phyloP scores from a whole-genome alignment of 306 rosid species.

The Cucurbita moschata region DNA sequence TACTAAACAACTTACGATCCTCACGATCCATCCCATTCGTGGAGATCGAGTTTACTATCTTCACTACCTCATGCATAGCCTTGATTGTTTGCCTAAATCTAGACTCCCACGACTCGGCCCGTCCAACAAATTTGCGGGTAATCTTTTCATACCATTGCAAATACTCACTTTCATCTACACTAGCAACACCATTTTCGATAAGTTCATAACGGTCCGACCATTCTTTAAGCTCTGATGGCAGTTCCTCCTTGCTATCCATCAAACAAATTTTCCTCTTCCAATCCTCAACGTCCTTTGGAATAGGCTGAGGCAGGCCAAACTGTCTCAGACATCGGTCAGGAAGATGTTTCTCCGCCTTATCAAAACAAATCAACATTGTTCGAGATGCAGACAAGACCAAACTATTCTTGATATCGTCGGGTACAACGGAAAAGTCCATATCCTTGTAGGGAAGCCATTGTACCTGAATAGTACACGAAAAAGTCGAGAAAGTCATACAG shows the following conservation, averaged over 20 bases:
- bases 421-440: slow-evolving; percentile 33
- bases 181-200: slow-evolving; percentile 23
- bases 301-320: slow-evolving; percentile 59
- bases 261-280: slow-evolving; percentile 70
- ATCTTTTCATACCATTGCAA: slow-evolving; percentile 52
- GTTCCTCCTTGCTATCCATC: slow-evolving; percentile 44
- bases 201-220: slow-evolving; percentile 42
- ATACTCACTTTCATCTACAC: slow-evolving; percentile 32
- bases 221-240: slow-evolving; percentile 25
- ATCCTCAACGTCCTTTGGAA: slow-evolving; percentile 40
- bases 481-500: slow-evolving; percentile 6
- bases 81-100: slow-evolving; percentile 56
- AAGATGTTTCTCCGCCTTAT: slow-evolving; percentile 63
- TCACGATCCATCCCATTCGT: slow-evolving; percentile 50
- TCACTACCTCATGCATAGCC: slow-evolving; percentile 39
- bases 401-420: slow-evolving; percentile 37
- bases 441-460: slow-evolving; percentile 74
- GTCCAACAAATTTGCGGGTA: slow-evolving; percentile 49
- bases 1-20: slow-evolving; percentile 38
- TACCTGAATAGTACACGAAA: slow-evolving; percentile 28
- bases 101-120: slow-evolving; percentile 58
- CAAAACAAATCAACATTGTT: slow-evolving; percentile 68
- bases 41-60: slow-evolving; percentile 38
- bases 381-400: slow-evolving; percentile 39
- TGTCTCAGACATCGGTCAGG: slow-evolving; percentile 70